A percentile compares a stretch with the other conserved stretches of the same genome.
These are phyloP conservation scores for Sclerotinia borealis DNA, from an alignment of 2,329 filamentous ascomycete species.

Conservation along the genomic window DNA sequence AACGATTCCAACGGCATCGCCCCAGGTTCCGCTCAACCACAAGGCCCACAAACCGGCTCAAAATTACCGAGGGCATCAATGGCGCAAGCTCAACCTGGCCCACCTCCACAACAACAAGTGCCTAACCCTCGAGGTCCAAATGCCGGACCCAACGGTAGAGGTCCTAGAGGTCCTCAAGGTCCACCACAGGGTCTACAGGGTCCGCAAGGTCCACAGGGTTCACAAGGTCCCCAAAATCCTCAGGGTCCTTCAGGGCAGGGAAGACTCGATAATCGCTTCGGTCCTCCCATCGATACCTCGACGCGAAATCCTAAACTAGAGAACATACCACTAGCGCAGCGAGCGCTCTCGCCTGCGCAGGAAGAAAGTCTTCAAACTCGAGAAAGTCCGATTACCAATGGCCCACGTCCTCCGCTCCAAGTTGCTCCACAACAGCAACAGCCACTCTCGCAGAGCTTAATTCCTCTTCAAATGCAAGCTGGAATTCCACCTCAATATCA, in stretches of 20 bases:
- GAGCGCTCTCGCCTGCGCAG: conserved; percentile 26
- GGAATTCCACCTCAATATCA: background rate
- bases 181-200: background rate
- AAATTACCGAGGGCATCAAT: conserved; percentile 54
- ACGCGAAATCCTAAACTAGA: conserved; percentile 39
- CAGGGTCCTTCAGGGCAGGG: conserved; percentile 15
- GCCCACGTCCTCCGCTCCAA: conserved; percentile 59
- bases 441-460: background rate
- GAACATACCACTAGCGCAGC: conserved; percentile 41
- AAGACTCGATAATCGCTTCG: conserved; percentile 28
- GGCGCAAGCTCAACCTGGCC: conserved; percentile 54
- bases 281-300: conserved; percentile 29
- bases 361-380: conserved; percentile 37
- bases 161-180: background rate
- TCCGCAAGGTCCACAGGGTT: conserved; percentile 8
- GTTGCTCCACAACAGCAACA: conserved; percentile 19
- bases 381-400: conserved; percentile 51
- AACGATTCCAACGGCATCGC: conserved; percentile 32
- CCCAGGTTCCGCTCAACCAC: conserved; percentile 30
- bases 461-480: background rate
- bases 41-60: conserved; percentile 41
- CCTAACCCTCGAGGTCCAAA: conserved; percentile 41
- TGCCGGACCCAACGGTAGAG: conserved; percentile 15
- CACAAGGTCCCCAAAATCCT: conserved; percentile 8
- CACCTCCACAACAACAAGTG: conserved; percentile 58